Percentiles rank a stretch among this genome's conserved stretches.
Conservation (phyloP, 441 rosid genomes). For the Lagerstroemia fauriei region DNA sequence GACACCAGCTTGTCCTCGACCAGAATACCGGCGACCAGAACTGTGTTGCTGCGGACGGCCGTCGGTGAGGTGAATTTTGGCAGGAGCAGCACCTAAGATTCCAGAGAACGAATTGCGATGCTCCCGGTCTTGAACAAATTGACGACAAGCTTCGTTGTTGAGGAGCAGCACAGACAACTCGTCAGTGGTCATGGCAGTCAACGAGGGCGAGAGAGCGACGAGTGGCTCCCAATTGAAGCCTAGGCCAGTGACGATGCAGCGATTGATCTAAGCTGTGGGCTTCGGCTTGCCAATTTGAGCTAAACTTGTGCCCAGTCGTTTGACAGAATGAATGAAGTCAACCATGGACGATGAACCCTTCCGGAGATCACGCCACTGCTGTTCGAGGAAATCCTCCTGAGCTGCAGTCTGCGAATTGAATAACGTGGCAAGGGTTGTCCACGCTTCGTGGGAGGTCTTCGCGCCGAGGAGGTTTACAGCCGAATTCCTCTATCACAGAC, state of each 20-base stretch:
- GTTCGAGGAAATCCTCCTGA: conserved; percentile 5
- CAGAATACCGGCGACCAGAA: too few relatives aligned
- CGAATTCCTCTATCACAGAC: neutral
- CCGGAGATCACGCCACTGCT: neutral
- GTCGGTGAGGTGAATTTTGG: too few relatives aligned
- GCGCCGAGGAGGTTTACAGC: neutral
- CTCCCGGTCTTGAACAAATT: neutral
- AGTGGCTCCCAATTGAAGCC: too few relatives aligned
- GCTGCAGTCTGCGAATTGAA: neutral
- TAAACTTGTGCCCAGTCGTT: neutral
- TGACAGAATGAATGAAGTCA: neutral
- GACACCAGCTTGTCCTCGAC: too few relatives aligned
- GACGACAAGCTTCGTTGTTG: neutral
- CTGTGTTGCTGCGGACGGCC: too few relatives aligned
- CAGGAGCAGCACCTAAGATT: too few relatives aligned
- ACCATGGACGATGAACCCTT: neutral
- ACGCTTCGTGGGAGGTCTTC: neutral
- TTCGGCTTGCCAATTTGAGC: neutral
- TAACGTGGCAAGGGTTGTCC: neutral
- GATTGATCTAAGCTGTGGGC: neutral
- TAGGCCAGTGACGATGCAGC: neutral
- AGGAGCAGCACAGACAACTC: neutral
- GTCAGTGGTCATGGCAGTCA: neutral
- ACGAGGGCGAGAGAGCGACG: too few relatives aligned
- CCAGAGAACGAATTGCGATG: too few relatives aligned